Evolutionary conservation across 2,329 filamentous ascomycete species (phyloP), one percentile per base, ranked within the genome.

Genomic region (Fusarium irregulare): DNA sequence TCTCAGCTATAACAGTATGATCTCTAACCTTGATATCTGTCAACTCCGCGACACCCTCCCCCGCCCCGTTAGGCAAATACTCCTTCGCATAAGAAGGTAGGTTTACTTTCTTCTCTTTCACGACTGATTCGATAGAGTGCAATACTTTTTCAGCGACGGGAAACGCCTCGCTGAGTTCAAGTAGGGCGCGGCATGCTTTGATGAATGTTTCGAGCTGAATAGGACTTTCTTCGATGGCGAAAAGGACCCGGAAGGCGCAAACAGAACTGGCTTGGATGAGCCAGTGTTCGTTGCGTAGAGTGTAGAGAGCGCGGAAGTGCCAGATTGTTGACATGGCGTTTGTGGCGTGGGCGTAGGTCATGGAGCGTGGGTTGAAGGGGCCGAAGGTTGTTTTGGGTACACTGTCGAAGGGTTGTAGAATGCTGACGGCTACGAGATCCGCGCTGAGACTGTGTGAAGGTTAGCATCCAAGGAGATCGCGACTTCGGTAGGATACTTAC

Each of bases 281-380:
- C 66, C 66, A 70, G 12, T 57, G 27, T 16, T 70, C 66, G 8
- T 66, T 70, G 0, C 49, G 56, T 6, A 70, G 49, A 0, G 51
- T 63, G 13, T 70, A 58, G 4, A 70, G 55, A 11, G 66, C 45
- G 3, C 66, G 66, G 16, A 70, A 70, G 49, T 70, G 56, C 66
- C 66, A 70, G 8, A 70, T 68, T 3, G 61, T 58, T 32, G 65
- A 70, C 61, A 70, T 70, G 6, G 66, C 66, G 34, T 70, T 66
- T 12, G 56, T 56, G 28, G 66, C 61, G 4, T 70, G 66, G 10
- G 61, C 47, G 41, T 70, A 56, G 5, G 66, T 58, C 18, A 49
- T 58, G 4, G 63, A 40, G 2, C 50, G 44, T 21, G 66, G 66
- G 20, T 32, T 18, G 18, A 69, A 69, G 8, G 60, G 65, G 3